Percentiles rank a stretch among this genome's conserved stretches.
Evolutionary conservation across 2,329 filamentous ascomycete species (phyloP).

Genomic region (Aspergillus eucalypticola): DNA sequence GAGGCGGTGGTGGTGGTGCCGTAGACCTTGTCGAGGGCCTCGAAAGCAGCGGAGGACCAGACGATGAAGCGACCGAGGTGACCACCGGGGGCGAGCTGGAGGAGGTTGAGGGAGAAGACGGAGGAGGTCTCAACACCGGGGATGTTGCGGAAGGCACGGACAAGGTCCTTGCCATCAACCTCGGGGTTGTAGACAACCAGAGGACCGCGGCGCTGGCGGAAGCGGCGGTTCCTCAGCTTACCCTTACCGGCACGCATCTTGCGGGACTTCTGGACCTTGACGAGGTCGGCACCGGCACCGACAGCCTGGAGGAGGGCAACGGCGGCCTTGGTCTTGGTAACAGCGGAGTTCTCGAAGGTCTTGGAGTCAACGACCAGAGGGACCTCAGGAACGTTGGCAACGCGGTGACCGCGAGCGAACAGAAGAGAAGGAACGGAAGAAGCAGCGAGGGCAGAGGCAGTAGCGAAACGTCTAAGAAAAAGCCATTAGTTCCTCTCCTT

Average conservation of each 20-base stretch:
- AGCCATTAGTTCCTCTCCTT: slow-evolving; percentile 16
- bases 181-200: slow-evolving; percentile 97
- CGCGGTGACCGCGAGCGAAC: slow-evolving; percentile 94
- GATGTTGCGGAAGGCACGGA: slow-evolving; percentile 97
- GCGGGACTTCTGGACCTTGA: slow-evolving; percentile 94
- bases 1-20: slow-evolving; percentile 87
- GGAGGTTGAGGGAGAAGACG: slow-evolving; percentile 93
- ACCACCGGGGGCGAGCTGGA: slow-evolving; percentile 97
- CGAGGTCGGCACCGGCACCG: slow-evolving; percentile 85
- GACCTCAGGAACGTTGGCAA: slow-evolving; percentile 90
- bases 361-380: slow-evolving; percentile 93
- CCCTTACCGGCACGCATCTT: slow-evolving; percentile 99
- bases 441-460: slow-evolving; percentile 93
- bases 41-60: slow-evolving; percentile 97
- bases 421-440: slow-evolving; percentile 93
- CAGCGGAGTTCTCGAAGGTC: slow-evolving; percentile 74
- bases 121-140: slow-evolving; percentile 95
- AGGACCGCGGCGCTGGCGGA: slow-evolving; percentile 96
- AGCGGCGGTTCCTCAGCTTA: slow-evolving; percentile 94
- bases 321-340: slow-evolving; percentile 87
- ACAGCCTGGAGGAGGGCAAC: slow-evolving; percentile 84
- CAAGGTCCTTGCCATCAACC: slow-evolving; percentile 90
- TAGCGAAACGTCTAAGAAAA: slow-evolving; percentile 79
- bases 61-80: slow-evolving; percentile 98
- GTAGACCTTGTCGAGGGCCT: slow-evolving; percentile 95